phyloP scores from a whole-genome alignment of 495 filamentous ascomycete genomes.

The Neurospora sp. region DNA sequence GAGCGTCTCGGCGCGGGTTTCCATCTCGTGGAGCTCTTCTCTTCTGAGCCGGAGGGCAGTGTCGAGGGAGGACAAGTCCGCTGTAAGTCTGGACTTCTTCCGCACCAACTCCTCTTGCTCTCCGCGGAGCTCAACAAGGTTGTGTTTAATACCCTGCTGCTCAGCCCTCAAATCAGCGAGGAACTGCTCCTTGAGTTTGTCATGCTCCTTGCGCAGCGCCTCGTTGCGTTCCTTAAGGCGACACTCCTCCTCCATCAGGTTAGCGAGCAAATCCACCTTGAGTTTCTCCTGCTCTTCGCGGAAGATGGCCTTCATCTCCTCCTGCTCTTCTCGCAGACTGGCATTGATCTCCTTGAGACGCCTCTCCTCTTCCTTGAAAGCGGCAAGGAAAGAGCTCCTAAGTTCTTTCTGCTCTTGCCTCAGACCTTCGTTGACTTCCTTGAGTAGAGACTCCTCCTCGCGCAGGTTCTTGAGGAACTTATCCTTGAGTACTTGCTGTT shows the following conservation, averaged over 20 bases:
- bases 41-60: constrained; percentile 79
- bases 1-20: constrained; percentile 71
- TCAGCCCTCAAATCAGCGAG: constrained; percentile 46
- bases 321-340: constrained; percentile 14
- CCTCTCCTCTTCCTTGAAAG: constrained; percentile 16
- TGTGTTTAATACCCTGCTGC: constrained; percentile 29
- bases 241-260: constrained; percentile 61
- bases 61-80: constrained; percentile 78
- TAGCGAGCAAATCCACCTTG: constrained; percentile 47
- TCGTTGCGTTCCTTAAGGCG: constrained; percentile 66
- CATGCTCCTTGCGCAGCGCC: constrained; percentile 54
- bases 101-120: constrained; percentile 63
- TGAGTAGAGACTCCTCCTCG: background rate
- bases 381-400: constrained; percentile 23
- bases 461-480: background rate
- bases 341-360: constrained; percentile 12
- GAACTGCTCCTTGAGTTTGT: constrained; percentile 51
- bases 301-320: constrained; percentile 10
- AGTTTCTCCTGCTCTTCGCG: constrained; percentile 21
- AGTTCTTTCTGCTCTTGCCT: constrained; percentile 3
- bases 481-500: constrained; percentile 1
- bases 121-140: constrained; percentile 35
- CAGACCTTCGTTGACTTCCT: background rate
- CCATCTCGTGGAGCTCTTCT: constrained; percentile 85
- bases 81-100: constrained; percentile 66